phyloP scores from a whole-genome alignment of 768 basidiomycete genomes.

The Chalciporus chontae region DNA sequence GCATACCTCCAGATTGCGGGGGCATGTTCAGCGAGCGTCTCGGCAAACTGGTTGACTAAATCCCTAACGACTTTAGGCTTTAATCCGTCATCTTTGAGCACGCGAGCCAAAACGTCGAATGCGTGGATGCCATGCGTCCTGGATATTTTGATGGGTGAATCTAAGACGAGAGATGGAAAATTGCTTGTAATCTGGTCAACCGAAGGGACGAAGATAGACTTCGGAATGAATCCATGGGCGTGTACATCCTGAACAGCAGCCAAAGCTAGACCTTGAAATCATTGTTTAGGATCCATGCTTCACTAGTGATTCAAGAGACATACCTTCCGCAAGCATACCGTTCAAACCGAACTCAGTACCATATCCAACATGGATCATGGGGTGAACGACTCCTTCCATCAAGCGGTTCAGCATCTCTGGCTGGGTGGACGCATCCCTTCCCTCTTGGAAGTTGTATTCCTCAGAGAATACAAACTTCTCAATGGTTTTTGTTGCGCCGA shows the following conservation, averaged over 20 bases:
- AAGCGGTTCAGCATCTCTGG: conserved; percentile 56
- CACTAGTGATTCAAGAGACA: too few relatives aligned
- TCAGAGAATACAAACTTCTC: conserved; percentile 32
- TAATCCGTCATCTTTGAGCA: conserved; percentile 46
- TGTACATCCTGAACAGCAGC: conserved; percentile 28
- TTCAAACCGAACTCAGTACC: conserved; percentile 61
- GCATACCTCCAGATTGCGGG: conserved; percentile 19
- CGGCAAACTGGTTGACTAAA: conserved; percentile 21
- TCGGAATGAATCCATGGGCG: conserved; percentile 32
- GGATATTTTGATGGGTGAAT: background rate
- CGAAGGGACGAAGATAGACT: conserved; percentile 9
- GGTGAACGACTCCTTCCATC: conserved; percentile 49
- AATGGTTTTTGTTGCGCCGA: conserved; percentile 13
- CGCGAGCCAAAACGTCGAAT: conserved; percentile 49
- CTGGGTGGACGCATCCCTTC: conserved; percentile 19
- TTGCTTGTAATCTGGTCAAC: conserved; percentile 1
- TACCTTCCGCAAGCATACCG: conserved; percentile 51
- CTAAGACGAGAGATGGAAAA: conserved; percentile 11
- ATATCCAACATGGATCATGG: conserved; percentile 59
- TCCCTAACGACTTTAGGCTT: background rate
- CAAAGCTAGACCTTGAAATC: conserved; percentile 24
- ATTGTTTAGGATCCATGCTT: too few relatives aligned
- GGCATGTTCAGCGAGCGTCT: background rate
- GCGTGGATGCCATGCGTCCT: conserved; percentile 25
- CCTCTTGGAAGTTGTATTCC: conserved; percentile 21